These are phyloP conservation scores for Solanum hybrid DNA, from an alignment of 305 asterid species.

Conservation along the genomic window DNA sequence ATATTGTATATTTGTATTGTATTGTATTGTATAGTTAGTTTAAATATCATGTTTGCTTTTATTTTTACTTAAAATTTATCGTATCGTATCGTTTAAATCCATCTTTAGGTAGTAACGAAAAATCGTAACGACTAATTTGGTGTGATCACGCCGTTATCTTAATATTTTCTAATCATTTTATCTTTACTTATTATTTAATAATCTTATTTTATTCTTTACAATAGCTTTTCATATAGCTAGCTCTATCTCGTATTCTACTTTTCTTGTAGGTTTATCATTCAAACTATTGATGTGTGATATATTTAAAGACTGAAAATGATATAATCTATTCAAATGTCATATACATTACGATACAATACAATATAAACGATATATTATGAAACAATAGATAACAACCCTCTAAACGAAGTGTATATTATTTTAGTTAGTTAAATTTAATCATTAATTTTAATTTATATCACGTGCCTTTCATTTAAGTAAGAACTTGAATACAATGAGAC, in stretches of 20 bases:
- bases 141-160: not conserved
- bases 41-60: too few species aligned
- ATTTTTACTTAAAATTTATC: too few species aligned
- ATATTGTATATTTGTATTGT: too few species aligned
- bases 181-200: too few species aligned
- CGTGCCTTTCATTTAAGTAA: not conserved
- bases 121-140: too few species aligned
- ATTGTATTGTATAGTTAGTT: too few species aligned
- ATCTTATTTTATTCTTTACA: not conserved
- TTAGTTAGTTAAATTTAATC: too few species aligned
- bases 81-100: too few species aligned
- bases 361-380: not conserved
- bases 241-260: not conserved
- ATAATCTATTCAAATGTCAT: not conserved
- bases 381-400: not conserved
- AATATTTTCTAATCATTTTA: not conserved
- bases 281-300: too few species aligned
- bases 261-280: too few species aligned
- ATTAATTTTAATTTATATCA: not conserved
- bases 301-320: not conserved
- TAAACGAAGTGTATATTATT: too few species aligned
- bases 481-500: not conserved
- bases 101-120: not conserved
- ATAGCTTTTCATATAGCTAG: not conserved
- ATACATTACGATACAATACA: fast-evolving